Percentiles rank a stretch among this genome's conserved stretches.
These are phyloP conservation scores for Priceomyces haplophilus DNA, from an alignment of 805 yeast species.

Conservation along the genomic window DNA sequence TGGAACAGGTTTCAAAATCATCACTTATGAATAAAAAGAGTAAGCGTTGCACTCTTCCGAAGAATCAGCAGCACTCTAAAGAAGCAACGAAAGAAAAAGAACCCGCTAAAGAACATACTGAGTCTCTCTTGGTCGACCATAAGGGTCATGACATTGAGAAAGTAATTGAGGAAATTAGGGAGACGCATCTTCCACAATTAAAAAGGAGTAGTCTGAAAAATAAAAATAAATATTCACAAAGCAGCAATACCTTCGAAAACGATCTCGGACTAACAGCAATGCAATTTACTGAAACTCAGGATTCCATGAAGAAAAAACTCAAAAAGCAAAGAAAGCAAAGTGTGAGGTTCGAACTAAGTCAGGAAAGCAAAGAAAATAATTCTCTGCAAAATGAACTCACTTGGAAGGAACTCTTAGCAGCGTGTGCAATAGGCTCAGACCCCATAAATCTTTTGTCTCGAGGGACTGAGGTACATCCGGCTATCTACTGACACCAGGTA, in stretches of 20 bases:
- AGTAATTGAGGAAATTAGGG: neutral
- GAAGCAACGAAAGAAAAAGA: no score
- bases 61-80: no score
- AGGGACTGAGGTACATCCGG: no score
- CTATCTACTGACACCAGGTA: no score
- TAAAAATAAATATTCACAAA: no score
- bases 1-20: no score
- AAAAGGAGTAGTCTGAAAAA: neutral
- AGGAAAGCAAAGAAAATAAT: neutral
- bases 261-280: neutral
- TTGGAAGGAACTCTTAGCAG: conserved; percentile 6
- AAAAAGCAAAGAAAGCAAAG: neutral
- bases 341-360: neutral
- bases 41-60: no score
- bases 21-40: no score
- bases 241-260: no score
- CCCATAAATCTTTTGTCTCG: conserved; percentile 13
- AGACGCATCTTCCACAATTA: neutral
- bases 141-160: neutral
- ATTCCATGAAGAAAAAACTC: neutral
- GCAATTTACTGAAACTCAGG: no score
- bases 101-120: no score
- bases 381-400: conserved; percentile 1
- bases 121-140: no score
- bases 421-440: conserved; percentile 11